Conservation (phyloP, 2,329 filamentous ascomycete genomes). For the Trichoderma asperellum region DNA sequence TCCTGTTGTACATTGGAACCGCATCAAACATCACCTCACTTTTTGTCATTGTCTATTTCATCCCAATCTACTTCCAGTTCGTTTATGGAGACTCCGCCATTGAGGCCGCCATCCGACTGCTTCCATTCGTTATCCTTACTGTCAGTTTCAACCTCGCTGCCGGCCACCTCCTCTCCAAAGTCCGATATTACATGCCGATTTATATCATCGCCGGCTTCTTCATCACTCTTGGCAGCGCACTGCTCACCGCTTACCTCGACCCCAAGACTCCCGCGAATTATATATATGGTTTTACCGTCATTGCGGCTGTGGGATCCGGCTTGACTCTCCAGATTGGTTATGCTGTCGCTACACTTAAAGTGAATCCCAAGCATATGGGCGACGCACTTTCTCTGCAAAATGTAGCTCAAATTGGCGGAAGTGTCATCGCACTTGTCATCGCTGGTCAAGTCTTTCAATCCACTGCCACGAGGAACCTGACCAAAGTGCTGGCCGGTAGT, state of each 20-base stretch:
- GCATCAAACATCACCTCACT: neutral
- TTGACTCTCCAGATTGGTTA: conserved; percentile 36
- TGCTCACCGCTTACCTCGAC: conserved; percentile 6
- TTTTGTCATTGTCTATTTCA: conserved; percentile 29
- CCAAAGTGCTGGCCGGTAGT: conserved; percentile 30
- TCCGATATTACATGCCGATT: conserved; percentile 22
- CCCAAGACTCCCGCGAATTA: conserved; percentile 17
- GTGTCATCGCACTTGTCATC: conserved; percentile 34
- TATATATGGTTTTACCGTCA: conserved; percentile 29
- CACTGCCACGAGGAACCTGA: neutral
- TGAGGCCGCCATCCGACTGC: conserved; percentile 26
- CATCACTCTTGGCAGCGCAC: conserved; percentile 12
- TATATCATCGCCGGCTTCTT: conserved; percentile 22
- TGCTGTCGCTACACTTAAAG: conserved; percentile 34
- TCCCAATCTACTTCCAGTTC: conserved; percentile 19
- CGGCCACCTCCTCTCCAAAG: neutral
- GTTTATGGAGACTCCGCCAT: conserved; percentile 18
- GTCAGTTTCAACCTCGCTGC: neutral
- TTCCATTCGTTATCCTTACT: conserved; percentile 21
- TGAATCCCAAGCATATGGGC: neutral
- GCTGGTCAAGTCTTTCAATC: conserved; percentile 42
- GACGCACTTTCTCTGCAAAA: conserved; percentile 34
- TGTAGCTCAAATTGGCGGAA: conserved; percentile 33
- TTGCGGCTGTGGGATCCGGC: conserved; percentile 24
- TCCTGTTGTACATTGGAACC: conserved; percentile 29